phyloP scores from a whole-genome alignment of 1,284 basidiomycete species.

The Cryptococcus sp. region DNA sequence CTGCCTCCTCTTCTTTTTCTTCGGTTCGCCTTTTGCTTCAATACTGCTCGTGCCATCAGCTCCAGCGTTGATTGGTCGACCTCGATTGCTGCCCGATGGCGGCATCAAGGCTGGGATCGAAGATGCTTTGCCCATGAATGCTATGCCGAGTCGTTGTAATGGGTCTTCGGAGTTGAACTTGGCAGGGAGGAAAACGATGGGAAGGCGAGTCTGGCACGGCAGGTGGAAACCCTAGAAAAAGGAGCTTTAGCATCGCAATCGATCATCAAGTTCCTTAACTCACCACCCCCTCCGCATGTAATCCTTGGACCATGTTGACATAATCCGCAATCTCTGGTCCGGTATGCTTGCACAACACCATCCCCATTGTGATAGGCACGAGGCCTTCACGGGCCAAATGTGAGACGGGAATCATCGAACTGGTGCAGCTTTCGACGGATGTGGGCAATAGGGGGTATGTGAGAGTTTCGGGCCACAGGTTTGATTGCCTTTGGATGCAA shows the following conservation, averaged over 20 bases:
- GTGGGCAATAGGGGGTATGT: slow-evolving; percentile 31
- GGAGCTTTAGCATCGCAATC: background rate
- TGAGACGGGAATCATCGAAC: slow-evolving; percentile 49
- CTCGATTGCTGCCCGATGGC: slow-evolving; percentile 1
- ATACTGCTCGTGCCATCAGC: background rate
- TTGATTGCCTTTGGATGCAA: slow-evolving; percentile 38
- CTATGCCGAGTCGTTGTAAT: slow-evolving; percentile 46
- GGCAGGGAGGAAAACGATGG: slow-evolving; percentile 49
- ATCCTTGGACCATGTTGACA: slow-evolving; percentile 46
- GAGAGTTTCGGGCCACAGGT: slow-evolving; percentile 36
- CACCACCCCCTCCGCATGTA: slow-evolving; percentile 50
- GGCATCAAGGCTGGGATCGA: background rate
- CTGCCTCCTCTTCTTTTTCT: slow-evolving; percentile 35
- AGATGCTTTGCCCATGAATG: slow-evolving; percentile 46
- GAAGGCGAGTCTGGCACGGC: slow-evolving; percentile 32
- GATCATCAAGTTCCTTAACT: slow-evolving; percentile 14
- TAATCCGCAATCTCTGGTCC: slow-evolving; percentile 32
- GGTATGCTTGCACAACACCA: slow-evolving; percentile 50
- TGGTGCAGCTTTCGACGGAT: slow-evolving; percentile 30
- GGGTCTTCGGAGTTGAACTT: slow-evolving; percentile 49
- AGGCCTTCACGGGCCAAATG: slow-evolving; percentile 48
- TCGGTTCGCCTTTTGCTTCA: slow-evolving; percentile 12
- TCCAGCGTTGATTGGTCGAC: background rate
- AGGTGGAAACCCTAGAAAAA: slow-evolving; percentile 43
- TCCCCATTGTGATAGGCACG: slow-evolving; percentile 48